A percentile compares a stretch with the other conserved stretches of the same genome.
Conservation (phyloP, 2,329 filamentous ascomycete species). For the Rosellinia necatrix region DNA sequence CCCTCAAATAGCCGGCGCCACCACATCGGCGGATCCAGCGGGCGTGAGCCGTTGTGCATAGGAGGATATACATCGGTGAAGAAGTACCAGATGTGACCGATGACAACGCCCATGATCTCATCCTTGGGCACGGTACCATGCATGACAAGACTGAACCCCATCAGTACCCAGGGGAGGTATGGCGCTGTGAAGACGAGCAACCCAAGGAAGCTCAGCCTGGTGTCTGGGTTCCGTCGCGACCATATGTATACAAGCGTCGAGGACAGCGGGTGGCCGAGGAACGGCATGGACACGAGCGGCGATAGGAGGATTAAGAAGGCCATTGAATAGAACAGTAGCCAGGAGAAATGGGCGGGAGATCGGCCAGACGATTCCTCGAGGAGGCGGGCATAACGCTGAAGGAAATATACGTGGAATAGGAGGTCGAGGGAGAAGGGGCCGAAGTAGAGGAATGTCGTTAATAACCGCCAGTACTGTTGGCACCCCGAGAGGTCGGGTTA, state of each 20-base stretch:
- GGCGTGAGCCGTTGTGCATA: constrained; percentile 80
- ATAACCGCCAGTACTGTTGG: constrained; percentile 87
- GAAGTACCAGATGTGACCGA: constrained; percentile 98
- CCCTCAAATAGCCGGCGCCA: constrained; percentile 85
- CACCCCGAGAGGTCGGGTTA: constrained; percentile 21
- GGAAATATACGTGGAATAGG: constrained; percentile 97
- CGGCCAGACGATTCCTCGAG: constrained; percentile 93
- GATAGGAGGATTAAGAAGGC: constrained; percentile 79
- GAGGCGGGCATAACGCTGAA: constrained; percentile 92
- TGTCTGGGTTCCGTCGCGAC: constrained; percentile 93
- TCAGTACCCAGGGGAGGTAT: constrained; percentile 93
- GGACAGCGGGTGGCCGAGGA: constrained; percentile 89
- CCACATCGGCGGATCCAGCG: constrained; percentile 86
- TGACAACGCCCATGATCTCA: constrained; percentile 92
- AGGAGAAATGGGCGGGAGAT: constrained; percentile 91
- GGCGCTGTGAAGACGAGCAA: constrained; percentile 90
- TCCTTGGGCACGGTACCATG: constrained; percentile 91
- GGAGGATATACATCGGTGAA: constrained; percentile 96
- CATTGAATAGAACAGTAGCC: constrained; percentile 87
- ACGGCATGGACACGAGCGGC: constrained; percentile 87
- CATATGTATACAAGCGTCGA: constrained; percentile 97
- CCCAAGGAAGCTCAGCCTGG: constrained; percentile 84
- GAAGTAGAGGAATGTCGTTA: constrained; percentile 97
- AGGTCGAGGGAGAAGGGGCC: constrained; percentile 92
- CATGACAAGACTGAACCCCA: constrained; percentile 89